These are phyloP conservation scores for Heritiera littoralis DNA, from an alignment of 345 rosid genomes.

Conservation along the genomic window DNA sequence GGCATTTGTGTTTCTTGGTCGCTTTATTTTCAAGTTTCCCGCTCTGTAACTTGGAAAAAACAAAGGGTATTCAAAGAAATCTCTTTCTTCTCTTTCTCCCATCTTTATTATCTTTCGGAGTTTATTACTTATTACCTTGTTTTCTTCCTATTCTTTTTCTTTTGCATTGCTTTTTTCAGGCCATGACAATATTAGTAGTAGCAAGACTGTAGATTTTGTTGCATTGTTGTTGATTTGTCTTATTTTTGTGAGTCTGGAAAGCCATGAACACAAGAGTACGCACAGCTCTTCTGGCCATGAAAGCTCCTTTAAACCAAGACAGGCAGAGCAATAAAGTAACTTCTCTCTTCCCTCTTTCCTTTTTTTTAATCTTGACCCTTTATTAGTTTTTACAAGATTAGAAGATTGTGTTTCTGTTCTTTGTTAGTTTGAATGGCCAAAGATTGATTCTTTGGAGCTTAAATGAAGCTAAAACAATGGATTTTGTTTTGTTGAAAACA, in stretches of 20 bases:
- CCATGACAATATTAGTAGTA: not conserved
- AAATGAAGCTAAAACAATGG: conserved; percentile 5
- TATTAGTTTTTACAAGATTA: conserved; percentile 20
- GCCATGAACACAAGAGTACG: conserved; percentile 74
- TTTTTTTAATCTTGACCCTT: conserved; percentile 19
- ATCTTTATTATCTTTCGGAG: conserved; percentile 1
- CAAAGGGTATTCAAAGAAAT: not conserved
- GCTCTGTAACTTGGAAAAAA: conserved; percentile 43
- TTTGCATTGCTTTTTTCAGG: conserved; percentile 28
- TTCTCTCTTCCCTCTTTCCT: conserved; percentile 22
- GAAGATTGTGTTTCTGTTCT: not conserved
- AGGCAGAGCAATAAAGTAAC: conserved; percentile 44
- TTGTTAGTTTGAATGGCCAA: conserved; percentile 2
- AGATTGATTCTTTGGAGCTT: not conserved
- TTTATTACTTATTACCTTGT: not conserved
- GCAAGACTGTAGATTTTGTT: conserved; percentile 21
- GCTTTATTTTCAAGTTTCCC: conserved; percentile 70
- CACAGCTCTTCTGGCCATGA: conserved; percentile 63
- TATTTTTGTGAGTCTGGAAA: conserved; percentile 29
- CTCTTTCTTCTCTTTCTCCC: not conserved
- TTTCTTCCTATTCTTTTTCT: conserved; percentile 5
- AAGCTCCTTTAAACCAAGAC: conserved; percentile 59
- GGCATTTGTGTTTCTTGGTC: conserved; percentile 44
- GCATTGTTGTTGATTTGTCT: conserved; percentile 25
- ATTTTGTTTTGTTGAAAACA: conserved; percentile 18